These are phyloP conservation scores for Zancudomyces culisetae DNA, from an alignment of 371 early-diverging fungal species.

Conservation along the genomic window DNA sequence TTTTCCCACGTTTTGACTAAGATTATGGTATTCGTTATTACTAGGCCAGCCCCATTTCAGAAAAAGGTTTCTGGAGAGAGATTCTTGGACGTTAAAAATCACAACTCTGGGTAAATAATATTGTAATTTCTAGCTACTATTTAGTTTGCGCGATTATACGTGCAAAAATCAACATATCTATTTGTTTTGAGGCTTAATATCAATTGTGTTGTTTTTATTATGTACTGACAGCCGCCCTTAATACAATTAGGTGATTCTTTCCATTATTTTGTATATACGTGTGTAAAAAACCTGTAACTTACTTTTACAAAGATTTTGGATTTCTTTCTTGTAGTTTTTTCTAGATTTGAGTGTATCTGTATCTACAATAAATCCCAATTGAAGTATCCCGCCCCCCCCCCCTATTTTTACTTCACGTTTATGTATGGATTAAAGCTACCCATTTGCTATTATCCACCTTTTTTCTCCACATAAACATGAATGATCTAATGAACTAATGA, in stretches of 20 bases:
- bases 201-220: too few species aligned
- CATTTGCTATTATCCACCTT: neutral
- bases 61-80: conserved; percentile 43
- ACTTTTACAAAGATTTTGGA: too few species aligned
- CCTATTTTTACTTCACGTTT: too few species aligned
- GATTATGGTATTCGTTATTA: neutral
- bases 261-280: conserved; percentile 51
- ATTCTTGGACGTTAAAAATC: conserved; percentile 40
- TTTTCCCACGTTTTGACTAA: neutral
- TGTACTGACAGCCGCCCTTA: too few species aligned
- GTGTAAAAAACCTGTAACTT: conserved; percentile 8
- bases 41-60: conserved; percentile 68
- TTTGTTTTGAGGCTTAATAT: too few species aligned
- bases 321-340: too few species aligned
- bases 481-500: neutral
- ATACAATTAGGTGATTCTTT: conserved; percentile 26
- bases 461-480: neutral
- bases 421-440: neutral
- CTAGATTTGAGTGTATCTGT: too few species aligned
- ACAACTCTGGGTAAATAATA: conserved; percentile 34
- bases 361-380: too few species aligned
- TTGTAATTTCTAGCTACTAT: neutral
- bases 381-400: neutral
- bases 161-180: too few species aligned
- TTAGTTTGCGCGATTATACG: too few species aligned